Conservation (phyloP, 495 filamentous ascomycete genomes). For the Peziza echinospora region DNA sequence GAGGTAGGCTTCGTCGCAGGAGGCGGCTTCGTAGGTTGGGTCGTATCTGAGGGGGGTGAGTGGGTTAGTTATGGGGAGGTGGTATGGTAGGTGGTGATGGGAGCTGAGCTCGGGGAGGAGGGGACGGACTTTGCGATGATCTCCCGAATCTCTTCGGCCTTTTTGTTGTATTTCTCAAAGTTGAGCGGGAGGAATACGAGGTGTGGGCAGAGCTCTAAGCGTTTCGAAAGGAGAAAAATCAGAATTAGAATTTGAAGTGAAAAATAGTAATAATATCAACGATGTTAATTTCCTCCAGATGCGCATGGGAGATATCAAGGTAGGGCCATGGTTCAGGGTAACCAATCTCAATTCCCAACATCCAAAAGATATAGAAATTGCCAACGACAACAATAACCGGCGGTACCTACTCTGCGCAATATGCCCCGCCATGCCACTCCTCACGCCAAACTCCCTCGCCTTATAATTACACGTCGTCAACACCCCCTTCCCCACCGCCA, state of each 20-base stretch:
- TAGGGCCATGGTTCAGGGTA: no score
- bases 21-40: conserved; percentile 72
- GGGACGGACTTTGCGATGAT: conserved; percentile 42
- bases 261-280: no score
- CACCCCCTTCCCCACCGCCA: conserved; percentile 84
- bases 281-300: no score
- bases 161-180: conserved; percentile 77
- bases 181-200: conserved; percentile 66
- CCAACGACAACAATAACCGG: no score
- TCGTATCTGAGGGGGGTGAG: conserved; percentile 29
- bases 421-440: conserved; percentile 88
- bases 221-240: no score
- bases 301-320: no score
- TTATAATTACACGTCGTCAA: conserved; percentile 89
- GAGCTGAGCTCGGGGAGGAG: neutral
- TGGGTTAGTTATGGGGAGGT: neutral
- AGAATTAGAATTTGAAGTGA: no score
- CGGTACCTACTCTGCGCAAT: conserved; percentile 48
- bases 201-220: conserved; percentile 53
- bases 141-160: conserved; percentile 69
- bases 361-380: no score
- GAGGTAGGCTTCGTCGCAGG: conserved; percentile 88
- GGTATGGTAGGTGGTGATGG: neutral
- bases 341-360: no score
- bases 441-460: conserved; percentile 70